Evolutionary conservation across 1,284 basidiomycete genomes (phyloP), one percentile per base, ranked within the genome.

Genomic region (Cystobasidiaceae sp.): DNA sequence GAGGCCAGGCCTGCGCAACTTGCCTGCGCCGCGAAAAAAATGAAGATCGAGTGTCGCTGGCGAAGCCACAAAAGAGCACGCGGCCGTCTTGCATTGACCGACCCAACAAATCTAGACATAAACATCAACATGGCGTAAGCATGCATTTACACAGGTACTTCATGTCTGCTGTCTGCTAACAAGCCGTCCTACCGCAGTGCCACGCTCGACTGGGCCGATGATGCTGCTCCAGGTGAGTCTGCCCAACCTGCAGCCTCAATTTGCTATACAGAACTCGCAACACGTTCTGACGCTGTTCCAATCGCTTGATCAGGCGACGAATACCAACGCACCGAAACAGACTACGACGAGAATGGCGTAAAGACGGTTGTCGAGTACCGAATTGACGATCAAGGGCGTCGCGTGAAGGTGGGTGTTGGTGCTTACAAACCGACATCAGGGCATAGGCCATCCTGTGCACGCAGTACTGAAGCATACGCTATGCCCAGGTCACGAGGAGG

Each of bases 311-410:
- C 33, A 64, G 59, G 43, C 43, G 59, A 64, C 41, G 61, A 54
- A 6, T 75, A 76, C 70, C 61, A 77, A 70, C 68, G 78, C 73
- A 77, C 78, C 67, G 80, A 81, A 71, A 88, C 92, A 74, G 86
- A 82, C 61, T 80, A 88, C 51, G 93, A 93, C 75, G 88, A 90
- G 71, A 89, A 94, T 74, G 93, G 93, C 1, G 84, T 97, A 73
- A 85, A 90, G 43, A 89, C 89, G 7, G 87, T 87, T 5, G 81
- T 90, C 49, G 91, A 93, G 75, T 93, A 89, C 78, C 82, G 82
- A 51, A 79, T 88, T 59, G 93, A 97, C 73, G 93, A 97, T 50
- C 87, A 93, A 25, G 94, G 92, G 19, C 92, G 93, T 79, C 92
- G 89, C 77, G 86, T 98, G 77, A 98, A 98, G 82, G 91, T 89